Conservation (phyloP, 2,329 filamentous ascomycete species). For the Dactylellina drechsleri region DNA sequence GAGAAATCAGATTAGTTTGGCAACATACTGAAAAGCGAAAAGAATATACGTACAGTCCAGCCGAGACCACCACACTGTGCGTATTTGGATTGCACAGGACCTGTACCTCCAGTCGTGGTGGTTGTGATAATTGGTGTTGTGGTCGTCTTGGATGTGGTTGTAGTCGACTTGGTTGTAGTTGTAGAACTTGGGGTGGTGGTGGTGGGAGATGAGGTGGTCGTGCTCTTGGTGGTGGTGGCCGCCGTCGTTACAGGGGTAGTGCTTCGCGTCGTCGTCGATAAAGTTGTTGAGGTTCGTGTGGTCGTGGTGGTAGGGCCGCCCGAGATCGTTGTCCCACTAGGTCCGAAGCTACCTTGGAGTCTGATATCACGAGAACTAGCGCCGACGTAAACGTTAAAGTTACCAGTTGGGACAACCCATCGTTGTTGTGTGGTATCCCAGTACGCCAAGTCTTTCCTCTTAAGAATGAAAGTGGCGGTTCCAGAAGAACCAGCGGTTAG, state of each 20-base stretch:
- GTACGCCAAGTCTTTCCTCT: slow-evolving; percentile 71
- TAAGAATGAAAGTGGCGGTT: slow-evolving; percentile 67
- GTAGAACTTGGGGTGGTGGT: slow-evolving; percentile 7
- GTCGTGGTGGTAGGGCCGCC: slow-evolving; percentile 37
- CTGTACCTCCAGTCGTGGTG: slow-evolving; percentile 18
- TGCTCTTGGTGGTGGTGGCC: slow-evolving; percentile 5
- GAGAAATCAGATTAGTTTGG: slow-evolving; percentile 10
- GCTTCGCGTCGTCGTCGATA: slow-evolving; percentile 6
- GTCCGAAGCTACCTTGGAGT: slow-evolving; percentile 46
- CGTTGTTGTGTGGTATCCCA: slow-evolving; percentile 71
- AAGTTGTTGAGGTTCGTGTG: slow-evolving; percentile 4
- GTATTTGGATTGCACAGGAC: slow-evolving; percentile 41
- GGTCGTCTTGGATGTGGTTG: slow-evolving; percentile 18
- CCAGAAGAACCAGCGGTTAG: slow-evolving; percentile 65
- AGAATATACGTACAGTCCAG: slow-evolving; percentile 36
- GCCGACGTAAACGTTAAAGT: slow-evolving; percentile 54
- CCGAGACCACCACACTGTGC: slow-evolving; percentile 48
- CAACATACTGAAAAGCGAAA: background rate
- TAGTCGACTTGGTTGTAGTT: slow-evolving; percentile 15
- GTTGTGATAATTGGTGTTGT: slow-evolving; percentile 12
- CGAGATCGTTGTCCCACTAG: slow-evolving; percentile 44
- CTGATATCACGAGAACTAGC: slow-evolving; percentile 56
- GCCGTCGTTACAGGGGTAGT: slow-evolving; percentile 11
- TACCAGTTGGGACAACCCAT: slow-evolving; percentile 68
- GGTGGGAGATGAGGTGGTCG: slow-evolving; percentile 5